Conservation (phyloP, 2,329 filamentous ascomycete genomes). For the Claviceps spartinae region DNA sequence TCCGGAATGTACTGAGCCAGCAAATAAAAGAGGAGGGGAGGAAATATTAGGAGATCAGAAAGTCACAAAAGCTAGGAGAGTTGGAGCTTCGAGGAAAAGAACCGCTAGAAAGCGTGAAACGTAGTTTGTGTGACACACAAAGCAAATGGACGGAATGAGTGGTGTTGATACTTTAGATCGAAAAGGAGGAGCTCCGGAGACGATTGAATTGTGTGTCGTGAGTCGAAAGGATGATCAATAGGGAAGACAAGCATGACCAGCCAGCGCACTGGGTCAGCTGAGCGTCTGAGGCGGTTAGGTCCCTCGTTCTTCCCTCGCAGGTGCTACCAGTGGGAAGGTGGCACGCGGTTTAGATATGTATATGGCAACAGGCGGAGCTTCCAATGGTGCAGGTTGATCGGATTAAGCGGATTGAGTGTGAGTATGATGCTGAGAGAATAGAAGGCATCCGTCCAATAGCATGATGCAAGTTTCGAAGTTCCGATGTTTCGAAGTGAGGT, state of each 20-base stretch:
- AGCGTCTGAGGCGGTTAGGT: conserved; percentile 4
- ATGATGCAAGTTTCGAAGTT: conserved; percentile 2
- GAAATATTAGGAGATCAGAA: neutral
- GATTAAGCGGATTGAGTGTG: neutral
- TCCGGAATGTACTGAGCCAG: neutral
- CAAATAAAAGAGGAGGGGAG: neutral
- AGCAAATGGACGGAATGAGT: conserved; percentile 6
- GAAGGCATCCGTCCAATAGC: conserved; percentile 4
- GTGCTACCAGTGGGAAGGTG: conserved; percentile 4
- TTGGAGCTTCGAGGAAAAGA: conserved; percentile 7
- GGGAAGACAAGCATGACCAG: neutral
- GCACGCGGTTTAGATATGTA: conserved; percentile 1
- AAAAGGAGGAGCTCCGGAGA: conserved; percentile 7
- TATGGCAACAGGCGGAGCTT: neutral
- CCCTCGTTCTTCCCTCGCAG: conserved; percentile 5
- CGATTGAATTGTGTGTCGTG: neutral
- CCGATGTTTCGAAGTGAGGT: neutral
- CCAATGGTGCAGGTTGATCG: neutral
- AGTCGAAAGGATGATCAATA: neutral
- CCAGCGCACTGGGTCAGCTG: neutral
- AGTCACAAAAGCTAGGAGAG: conserved; percentile 1
- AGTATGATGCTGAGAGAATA: conserved; percentile 1
- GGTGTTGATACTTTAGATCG: neutral
- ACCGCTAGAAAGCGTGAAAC: conserved; percentile 13
- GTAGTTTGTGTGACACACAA: conserved; percentile 12